Evolutionary conservation across 2,329 filamentous ascomycete species (phyloP).

Genomic region (Parastagonospora nodorum): DNA sequence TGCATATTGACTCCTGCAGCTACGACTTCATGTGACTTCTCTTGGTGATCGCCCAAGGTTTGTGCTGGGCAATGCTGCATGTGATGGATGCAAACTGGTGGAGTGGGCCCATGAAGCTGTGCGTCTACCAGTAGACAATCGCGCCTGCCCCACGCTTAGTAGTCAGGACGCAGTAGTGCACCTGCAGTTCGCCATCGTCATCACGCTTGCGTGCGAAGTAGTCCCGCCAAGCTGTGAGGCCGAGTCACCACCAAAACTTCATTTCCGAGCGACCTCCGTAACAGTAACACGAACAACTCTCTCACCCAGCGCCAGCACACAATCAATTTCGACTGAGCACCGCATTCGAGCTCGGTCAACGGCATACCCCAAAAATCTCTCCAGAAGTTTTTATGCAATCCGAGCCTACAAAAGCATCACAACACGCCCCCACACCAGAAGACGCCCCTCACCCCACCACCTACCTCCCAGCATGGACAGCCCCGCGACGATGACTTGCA

Average conservation of each 20-base stretch:
- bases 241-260: constrained; percentile 16
- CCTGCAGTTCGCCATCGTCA: constrained; percentile 20
- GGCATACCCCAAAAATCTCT: constrained; percentile 34
- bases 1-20: too few relatives aligned
- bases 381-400: constrained; percentile 69
- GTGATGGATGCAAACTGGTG: background rate
- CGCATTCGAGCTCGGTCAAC: constrained; percentile 61
- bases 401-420: constrained; percentile 59
- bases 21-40: too few relatives aligned
- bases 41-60: too few relatives aligned
- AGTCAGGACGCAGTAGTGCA: too few relatives aligned
- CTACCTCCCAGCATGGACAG: constrained; percentile 64
- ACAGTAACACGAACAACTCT: constrained; percentile 18
- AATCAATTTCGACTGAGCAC: constrained; percentile 41
- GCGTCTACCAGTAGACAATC: background rate
- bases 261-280: constrained; percentile 3
- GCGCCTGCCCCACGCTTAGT: constrained; percentile 17
- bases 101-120: background rate
- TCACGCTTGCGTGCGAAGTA: constrained; percentile 4
- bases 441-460: constrained; percentile 42
- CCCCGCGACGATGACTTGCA: constrained; percentile 53
- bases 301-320: constrained; percentile 24
- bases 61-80: too few relatives aligned
- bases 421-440: constrained; percentile 51
- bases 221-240: constrained; percentile 13